A percentile compares a stretch with the other conserved stretches of the same genome.
Conservation (phyloP, 1,284 basidiomycete genomes). For the Heterobasidion occidentale region DNA sequence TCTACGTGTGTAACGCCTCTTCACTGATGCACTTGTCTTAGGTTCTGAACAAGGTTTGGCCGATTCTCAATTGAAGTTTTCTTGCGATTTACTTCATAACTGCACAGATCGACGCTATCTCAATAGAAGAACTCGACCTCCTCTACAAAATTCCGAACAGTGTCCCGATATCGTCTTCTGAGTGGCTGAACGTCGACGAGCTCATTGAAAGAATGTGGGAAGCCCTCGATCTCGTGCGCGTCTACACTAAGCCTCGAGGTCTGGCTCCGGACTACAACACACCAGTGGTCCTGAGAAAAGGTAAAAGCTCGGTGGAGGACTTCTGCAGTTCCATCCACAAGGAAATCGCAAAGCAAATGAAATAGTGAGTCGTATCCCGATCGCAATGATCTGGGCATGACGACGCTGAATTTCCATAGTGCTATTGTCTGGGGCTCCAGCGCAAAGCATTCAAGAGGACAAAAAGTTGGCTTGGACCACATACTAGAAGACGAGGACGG, state of each 20-base stretch:
- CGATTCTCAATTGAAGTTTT: background rate
- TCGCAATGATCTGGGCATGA: background rate
- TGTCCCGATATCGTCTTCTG: constrained; percentile 87
- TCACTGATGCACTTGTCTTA: constrained; percentile 17
- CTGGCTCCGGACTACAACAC: constrained; percentile 81
- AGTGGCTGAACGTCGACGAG: constrained; percentile 98
- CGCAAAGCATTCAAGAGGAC: constrained; percentile 93
- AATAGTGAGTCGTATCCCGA: constrained; percentile 54
- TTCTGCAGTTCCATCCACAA: constrained; percentile 90
- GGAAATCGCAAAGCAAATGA: constrained; percentile 90
- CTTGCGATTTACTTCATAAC: constrained; percentile 9
- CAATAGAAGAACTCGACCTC: constrained; percentile 96
- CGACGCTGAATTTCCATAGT: constrained; percentile 30
- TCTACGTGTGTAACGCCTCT: background rate
- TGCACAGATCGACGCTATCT: constrained; percentile 91
- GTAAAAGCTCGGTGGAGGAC: constrained; percentile 79
- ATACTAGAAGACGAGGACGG: constrained; percentile 87
- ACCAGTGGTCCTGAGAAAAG: constrained; percentile 74
- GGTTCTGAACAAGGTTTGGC: constrained; percentile 69
- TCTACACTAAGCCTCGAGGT: constrained; percentile 95
- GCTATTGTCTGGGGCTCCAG: constrained; percentile 92
- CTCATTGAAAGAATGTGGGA: constrained; percentile 90
- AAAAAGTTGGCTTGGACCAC: constrained; percentile 93
- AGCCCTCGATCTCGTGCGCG: constrained; percentile 81
- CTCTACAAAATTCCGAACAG: constrained; percentile 94